Evolutionary conservation across 495 filamentous ascomycete species (phyloP).

Genomic region (Hypoxylon cercidicola): DNA sequence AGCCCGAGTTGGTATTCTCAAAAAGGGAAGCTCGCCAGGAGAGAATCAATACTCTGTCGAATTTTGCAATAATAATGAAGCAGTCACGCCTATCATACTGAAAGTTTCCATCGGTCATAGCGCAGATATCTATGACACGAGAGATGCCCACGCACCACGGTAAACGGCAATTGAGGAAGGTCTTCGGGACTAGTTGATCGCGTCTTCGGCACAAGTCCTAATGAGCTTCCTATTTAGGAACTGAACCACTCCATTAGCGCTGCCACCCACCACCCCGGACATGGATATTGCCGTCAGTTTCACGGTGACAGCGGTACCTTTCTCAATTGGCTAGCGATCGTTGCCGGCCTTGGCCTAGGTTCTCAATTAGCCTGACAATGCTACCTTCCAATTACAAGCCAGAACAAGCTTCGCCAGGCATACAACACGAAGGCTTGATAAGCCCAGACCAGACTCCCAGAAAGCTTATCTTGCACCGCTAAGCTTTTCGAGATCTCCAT

Average conservation of each 20-base stretch:
- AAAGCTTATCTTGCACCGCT: slow-evolving; percentile 7
- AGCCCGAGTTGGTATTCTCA: too few species aligned
- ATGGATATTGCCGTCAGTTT: background rate
- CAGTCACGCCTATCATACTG: too few species aligned
- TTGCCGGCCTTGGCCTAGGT: background rate
- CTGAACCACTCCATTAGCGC: background rate
- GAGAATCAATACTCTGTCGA: too few species aligned
- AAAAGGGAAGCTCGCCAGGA: too few species aligned
- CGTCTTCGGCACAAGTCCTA: slow-evolving; percentile 2
- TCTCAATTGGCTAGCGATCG: background rate
- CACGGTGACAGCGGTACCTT: background rate
- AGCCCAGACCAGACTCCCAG: background rate
- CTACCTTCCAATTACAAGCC: slow-evolving; percentile 1
- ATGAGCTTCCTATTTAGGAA: slow-evolving; percentile 3
- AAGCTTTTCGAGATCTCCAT: slow-evolving; percentile 10
- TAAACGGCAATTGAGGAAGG: background rate
- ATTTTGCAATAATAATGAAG: too few species aligned
- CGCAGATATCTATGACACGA: background rate
- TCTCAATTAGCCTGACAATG: background rate
- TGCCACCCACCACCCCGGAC: background rate
- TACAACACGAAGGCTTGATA: background rate
- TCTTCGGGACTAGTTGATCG: background rate
- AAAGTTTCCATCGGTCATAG: background rate
- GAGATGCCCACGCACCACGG: background rate
- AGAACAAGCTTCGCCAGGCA: slow-evolving; percentile 3